Evolutionary conservation across 2,329 filamentous ascomycete genomes (phyloP).

Genomic region (Oidium heveae): DNA sequence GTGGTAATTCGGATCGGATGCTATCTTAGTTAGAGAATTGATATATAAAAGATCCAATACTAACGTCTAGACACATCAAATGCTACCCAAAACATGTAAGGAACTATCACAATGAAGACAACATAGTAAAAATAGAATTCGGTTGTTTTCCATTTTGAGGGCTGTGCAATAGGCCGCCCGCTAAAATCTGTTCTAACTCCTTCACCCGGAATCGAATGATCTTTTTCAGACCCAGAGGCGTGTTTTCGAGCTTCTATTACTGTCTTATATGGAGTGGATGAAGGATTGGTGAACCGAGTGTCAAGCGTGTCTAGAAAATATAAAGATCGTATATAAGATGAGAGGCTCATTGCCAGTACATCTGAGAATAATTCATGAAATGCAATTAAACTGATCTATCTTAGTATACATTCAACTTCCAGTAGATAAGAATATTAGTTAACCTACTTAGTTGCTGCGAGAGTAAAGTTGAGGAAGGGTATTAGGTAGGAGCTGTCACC

Average conservation of each 20-base stretch:
- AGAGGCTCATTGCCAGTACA: slow-evolving; percentile 11
- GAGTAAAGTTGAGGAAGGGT: too few species aligned
- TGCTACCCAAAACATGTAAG: slow-evolving; percentile 76
- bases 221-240: slow-evolving; percentile 7
- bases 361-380: slow-evolving; percentile 1
- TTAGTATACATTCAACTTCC: too few species aligned
- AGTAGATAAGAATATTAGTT: too few species aligned
- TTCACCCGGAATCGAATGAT: slow-evolving; percentile 9
- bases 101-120: slow-evolving; percentile 38
- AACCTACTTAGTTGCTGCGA: too few species aligned
- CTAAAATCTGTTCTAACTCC: slow-evolving; percentile 16
- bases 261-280: slow-evolving; percentile 38
- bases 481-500: too few species aligned
- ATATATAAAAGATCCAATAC: slow-evolving; percentile 10
- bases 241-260: slow-evolving; percentile 26
- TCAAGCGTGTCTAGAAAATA: slow-evolving; percentile 46
- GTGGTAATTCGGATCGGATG: slow-evolving; percentile 54
- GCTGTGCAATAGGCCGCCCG: slow-evolving; percentile 23
- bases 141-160: slow-evolving; percentile 58
- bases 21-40: slow-evolving; percentile 20
- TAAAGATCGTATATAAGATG: slow-evolving; percentile 23
- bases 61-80: slow-evolving; percentile 64
- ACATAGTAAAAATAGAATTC: slow-evolving; percentile 71
- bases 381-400: too few species aligned
- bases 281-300: slow-evolving; percentile 45